Base-by-base conservation (phyloP, 1,284 basidiomycete species). In the Ustilago cynodontis region DNA sequence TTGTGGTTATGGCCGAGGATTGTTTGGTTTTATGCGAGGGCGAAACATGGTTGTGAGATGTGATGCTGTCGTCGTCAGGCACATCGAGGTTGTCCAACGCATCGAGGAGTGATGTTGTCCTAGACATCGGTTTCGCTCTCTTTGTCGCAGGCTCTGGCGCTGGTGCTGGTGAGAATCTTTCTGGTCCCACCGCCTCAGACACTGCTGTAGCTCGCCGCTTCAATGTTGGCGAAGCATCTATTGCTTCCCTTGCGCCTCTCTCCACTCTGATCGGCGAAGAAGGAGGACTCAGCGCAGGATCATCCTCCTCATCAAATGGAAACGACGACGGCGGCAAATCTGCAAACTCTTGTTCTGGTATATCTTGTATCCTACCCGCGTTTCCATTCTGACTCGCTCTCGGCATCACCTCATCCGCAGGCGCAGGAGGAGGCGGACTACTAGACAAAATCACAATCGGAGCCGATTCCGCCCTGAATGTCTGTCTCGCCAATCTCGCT, bases 391-490 rank as follows among this genome's bases (percentile, higher is more conserved):
- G 55, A 16, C 53, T 67, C 60, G 57, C 60, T 72, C 24, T 72
- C 10, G 49, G 24, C 18, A 56, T 28, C 2, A 55, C n/a, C n/a
- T n/a, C n/a, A n/a, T n/a, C n/a, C n/a, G 56, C 31, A 72, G 29
- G 56, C 35, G 64, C 39, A 7, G 64, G 59, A 13, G 64, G 69
- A 20, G 73, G 68, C 10, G 72, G 72, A 28, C 73, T 76, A 62
- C 73, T 76, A 0, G 73, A 76, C 10, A 76, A 60, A 28, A 76
- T 71, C 22, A 76, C 58, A 10, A 76, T 71, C 2, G 73, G 73
- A 5, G 61, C 65, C 18, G 73, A 76, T 13, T 64, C 70, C 7
- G 64, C 57, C 29, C 70, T 41, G 1, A 33, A 29, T 0, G 37
- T 35, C 26, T 28, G 22, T 28, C 59, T 47, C 5, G 37, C 41